These are phyloP conservation scores for Claviceps digitariae DNA, from an alignment of 2,329 filamentous ascomycete genomes.

Conservation along the genomic window DNA sequence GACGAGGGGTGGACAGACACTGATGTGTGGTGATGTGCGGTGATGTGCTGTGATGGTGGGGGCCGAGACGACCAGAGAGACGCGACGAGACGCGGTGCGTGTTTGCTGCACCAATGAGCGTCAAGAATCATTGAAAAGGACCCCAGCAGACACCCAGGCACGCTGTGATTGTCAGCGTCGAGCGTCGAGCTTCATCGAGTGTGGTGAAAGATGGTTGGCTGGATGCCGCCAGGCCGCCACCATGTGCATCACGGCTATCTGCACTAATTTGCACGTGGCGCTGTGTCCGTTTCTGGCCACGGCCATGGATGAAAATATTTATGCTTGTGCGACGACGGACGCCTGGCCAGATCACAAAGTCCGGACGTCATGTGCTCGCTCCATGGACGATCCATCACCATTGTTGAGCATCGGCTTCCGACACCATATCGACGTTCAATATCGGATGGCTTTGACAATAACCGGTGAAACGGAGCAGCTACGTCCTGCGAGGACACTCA, in stretches of 20 bases:
- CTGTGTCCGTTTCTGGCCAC: background rate
- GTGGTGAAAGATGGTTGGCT: background rate
- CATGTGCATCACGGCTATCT: background rate
- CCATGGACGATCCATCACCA: background rate
- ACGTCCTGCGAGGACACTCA: background rate
- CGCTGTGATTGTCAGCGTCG: too few species aligned
- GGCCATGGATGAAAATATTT: background rate
- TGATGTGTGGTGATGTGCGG: background rate
- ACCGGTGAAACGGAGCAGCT: background rate
- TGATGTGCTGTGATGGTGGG: background rate
- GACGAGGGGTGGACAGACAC: background rate
- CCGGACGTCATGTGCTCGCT: too few species aligned
- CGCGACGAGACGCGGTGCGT: constrained; percentile 1
- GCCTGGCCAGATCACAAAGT: background rate
- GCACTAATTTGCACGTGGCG: background rate
- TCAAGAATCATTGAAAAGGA: too few species aligned
- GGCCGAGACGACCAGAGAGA: background rate
- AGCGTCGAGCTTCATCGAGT: background rate
- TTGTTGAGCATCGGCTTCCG: background rate
- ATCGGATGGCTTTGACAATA: background rate
- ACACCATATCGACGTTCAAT: background rate
- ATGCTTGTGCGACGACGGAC: background rate
- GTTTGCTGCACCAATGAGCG: background rate
- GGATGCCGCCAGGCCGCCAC: background rate
- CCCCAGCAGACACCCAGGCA: too few species aligned